Percentiles rank a stretch among this genome's conserved stretches.
Conservation (phyloP, 2,329 filamentous ascomycete genomes). For the Venturia pyrina region DNA sequence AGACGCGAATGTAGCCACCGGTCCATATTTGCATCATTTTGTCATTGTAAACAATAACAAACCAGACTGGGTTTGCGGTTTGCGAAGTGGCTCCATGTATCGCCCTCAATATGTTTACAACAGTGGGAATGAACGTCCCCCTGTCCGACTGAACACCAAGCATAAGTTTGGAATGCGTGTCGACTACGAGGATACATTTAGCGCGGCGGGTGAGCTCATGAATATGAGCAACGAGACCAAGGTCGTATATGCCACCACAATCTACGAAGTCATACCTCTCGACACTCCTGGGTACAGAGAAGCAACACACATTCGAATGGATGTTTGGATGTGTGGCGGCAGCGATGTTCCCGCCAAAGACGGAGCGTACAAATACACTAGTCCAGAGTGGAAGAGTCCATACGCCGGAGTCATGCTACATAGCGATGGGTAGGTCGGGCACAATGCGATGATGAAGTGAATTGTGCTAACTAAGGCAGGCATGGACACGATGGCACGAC, state of each 20-base stretch:
- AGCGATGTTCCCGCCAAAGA: slow-evolving; percentile 8
- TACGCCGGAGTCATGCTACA: slow-evolving; percentile 9
- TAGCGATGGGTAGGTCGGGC: neutral
- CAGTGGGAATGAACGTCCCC: slow-evolving; percentile 9
- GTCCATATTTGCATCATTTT: slow-evolving; percentile 11
- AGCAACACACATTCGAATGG: slow-evolving; percentile 6
- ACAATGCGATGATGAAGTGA: neutral
- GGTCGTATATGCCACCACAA: slow-evolving; percentile 6
- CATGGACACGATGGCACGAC: slow-evolving; percentile 11
- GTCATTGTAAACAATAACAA: slow-evolving; percentile 9
- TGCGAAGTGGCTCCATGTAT: neutral
- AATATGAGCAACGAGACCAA: slow-evolving; percentile 9
- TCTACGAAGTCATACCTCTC: slow-evolving; percentile 10
- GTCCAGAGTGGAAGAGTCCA: neutral
- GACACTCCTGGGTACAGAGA: slow-evolving; percentile 7
- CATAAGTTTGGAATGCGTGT: slow-evolving; percentile 9
- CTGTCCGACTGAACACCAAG: slow-evolving; percentile 8
- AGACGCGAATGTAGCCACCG: slow-evolving; percentile 11
- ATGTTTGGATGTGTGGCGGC: slow-evolving; percentile 7
- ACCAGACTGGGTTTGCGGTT: slow-evolving; percentile 10
- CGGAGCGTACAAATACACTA: slow-evolving; percentile 1
- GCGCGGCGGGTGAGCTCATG: slow-evolving; percentile 7
- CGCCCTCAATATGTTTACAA: slow-evolving; percentile 8
- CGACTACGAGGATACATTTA: slow-evolving; percentile 6
- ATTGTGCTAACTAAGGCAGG: neutral